Conservation (phyloP, 2,329 filamentous ascomycete species). For the Pseudocercospora crystallina region DNA sequence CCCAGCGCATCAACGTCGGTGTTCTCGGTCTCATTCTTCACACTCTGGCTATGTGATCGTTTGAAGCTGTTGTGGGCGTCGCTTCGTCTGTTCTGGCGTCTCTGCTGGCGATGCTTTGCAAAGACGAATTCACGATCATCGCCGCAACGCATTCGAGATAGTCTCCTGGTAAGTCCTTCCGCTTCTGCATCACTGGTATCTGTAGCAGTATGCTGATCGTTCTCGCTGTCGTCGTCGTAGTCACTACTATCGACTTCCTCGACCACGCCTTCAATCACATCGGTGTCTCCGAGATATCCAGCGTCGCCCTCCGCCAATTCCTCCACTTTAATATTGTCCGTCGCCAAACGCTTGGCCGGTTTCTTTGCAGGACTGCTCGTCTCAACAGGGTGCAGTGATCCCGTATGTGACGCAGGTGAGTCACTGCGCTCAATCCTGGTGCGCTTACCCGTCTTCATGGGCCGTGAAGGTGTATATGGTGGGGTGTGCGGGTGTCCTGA, state of each 20-base stretch:
- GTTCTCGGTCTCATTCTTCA: constrained; percentile 45
- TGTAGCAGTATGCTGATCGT: constrained; percentile 28
- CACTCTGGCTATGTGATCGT: constrained; percentile 47
- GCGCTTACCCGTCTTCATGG: constrained; percentile 19
- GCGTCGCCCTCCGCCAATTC: constrained; percentile 40
- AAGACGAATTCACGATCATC: constrained; percentile 27
- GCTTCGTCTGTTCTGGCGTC: constrained; percentile 43
- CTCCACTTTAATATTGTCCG: constrained; percentile 42
- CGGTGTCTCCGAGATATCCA: constrained; percentile 42
- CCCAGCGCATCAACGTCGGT: constrained; percentile 44
- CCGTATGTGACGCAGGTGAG: constrained; percentile 34
- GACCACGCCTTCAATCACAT: constrained; percentile 45
- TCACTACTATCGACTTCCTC: constrained; percentile 30
- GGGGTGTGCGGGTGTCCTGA: constrained; percentile 30
- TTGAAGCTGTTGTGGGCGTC: constrained; percentile 41
- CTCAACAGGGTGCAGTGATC: constrained; percentile 39
- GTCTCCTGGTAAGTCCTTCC: constrained; percentile 15
- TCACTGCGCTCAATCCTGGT: constrained; percentile 27
- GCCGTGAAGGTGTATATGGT: constrained; percentile 30
- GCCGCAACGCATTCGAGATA: constrained; percentile 26
- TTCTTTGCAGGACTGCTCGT: constrained; percentile 34
- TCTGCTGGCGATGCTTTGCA: constrained; percentile 23
- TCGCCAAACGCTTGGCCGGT: constrained; percentile 21
- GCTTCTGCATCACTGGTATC: constrained; percentile 25
- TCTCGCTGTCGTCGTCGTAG: constrained; percentile 28